Base-by-base conservation (phyloP, 1,139 yeast genomes). In the Geotrichum histeridarum region DNA sequence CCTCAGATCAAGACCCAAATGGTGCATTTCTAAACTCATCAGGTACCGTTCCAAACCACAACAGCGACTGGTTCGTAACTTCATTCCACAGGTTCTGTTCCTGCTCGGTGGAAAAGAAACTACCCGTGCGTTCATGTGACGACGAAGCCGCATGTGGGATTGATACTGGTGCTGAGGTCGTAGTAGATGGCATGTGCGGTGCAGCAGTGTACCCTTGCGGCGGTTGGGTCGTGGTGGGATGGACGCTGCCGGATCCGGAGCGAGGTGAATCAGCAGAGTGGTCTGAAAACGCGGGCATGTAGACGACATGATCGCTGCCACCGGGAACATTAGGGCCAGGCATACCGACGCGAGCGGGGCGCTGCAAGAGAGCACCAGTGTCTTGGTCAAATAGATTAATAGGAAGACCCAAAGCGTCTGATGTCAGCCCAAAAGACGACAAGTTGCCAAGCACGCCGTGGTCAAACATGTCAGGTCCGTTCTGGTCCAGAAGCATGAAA, bases 41-140 rank as follows among this genome's bases (percentile, higher is more conserved):
- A 8, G 39, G 39, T 8, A 33, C 42, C 9, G 41, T 3, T 8
- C 48, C 48, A 18, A 45, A 45, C 50, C 50, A 47, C n/a, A 38
- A 35, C 22, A 61, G 55, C 7, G 60, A 60, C 42, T 63, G 64
- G 36, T 50, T 57, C n/a, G 63, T 48, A 33, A 63, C 61, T 48
- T 63, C 65, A 14, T 60, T 58, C 65, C 65, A 63, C 30, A 63
- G 53, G 22, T 56, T 64, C 14, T 56, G 56, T 43, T 62, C 65
- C 15, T 42, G 49, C 36, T 57, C 55, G 35, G 51, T 15, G 6
- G 54, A 56, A 15, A 48, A 54, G 30, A 46, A 32, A 11, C 37
- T 41, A 4, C 53, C 54, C 1, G 49, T n/a, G 11, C 46, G 53
- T 31, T 22, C 11, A 9, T 37, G 42, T 9, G 42, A 17, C 11